A percentile compares a stretch with the other conserved stretches of the same genome.
phyloP scores from a whole-genome alignment of 148 eudicot species.

The Amaranthus palmeri region DNA sequence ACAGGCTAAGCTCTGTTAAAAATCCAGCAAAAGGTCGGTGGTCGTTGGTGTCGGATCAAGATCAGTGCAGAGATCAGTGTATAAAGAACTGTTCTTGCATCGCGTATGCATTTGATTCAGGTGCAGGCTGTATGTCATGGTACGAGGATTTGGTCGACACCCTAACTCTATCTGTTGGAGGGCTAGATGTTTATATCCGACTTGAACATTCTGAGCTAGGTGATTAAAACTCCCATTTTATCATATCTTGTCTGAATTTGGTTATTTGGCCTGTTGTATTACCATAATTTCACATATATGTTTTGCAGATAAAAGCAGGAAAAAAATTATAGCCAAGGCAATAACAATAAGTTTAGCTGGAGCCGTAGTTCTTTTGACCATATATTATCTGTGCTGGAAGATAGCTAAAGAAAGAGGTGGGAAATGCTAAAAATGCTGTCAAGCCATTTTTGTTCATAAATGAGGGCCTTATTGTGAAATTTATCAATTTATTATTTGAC shows the following conservation, averaged over 20 bases:
- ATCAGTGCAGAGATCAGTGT: constrained; percentile 35
- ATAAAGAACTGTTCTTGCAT: constrained; percentile 43
- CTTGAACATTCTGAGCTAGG: constrained; percentile 43
- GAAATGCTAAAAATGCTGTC: constrained; percentile 10
- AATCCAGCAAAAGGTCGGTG: constrained; percentile 34
- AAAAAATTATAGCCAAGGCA: constrained; percentile 11
- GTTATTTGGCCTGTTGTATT: too few relatives aligned
- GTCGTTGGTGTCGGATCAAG: constrained; percentile 19
- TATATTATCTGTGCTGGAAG: constrained; percentile 18
- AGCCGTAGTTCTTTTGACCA: background rate
- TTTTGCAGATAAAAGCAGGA: constrained; percentile 13
- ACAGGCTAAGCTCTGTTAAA: constrained; percentile 24
- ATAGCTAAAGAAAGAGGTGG: background rate
- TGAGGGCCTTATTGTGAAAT: too few relatives aligned
- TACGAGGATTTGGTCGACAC: constrained; percentile 40
- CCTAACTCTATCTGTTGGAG: constrained; percentile 19
- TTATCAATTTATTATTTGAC: too few relatives aligned
- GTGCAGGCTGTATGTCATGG: constrained; percentile 55
- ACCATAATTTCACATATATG: constrained; percentile 4
- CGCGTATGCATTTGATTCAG: constrained; percentile 36
- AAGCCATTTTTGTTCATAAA: background rate
- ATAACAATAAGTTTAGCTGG: constrained; percentile 9
- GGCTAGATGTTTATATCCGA: constrained; percentile 41
- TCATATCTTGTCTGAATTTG: background rate
- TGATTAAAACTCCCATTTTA: constrained; percentile 9